phyloP scores from a whole-genome alignment of 2,329 filamentous ascomycete species.

The Fusarium sp. region DNA sequence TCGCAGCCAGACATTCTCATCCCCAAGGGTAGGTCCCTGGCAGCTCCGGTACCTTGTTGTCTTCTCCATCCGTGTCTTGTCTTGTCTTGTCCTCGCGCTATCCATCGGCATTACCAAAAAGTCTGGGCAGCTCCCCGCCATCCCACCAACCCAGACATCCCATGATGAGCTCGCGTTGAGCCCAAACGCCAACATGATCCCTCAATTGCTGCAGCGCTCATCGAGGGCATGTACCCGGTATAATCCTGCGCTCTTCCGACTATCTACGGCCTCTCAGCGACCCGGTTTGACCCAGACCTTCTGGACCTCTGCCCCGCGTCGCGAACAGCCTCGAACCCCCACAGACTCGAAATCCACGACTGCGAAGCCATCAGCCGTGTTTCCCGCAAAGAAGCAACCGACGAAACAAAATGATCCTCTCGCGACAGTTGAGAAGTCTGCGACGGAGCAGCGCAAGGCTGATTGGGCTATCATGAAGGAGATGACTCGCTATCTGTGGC shows the following conservation, averaged over 20 bases:
- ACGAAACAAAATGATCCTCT: constrained; percentile 50
- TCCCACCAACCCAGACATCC: constrained; percentile 37
- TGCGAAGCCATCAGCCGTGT: constrained; percentile 36
- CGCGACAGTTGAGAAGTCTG: constrained; percentile 60
- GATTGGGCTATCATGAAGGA: constrained; percentile 99
- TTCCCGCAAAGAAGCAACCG: constrained; percentile 38
- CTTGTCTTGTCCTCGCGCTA: constrained; percentile 21
- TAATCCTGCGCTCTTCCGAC: constrained; percentile 47
- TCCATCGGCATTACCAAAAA: constrained; percentile 8
- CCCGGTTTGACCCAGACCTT: constrained; percentile 48
- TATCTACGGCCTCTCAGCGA: constrained; percentile 47
- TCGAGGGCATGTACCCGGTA: constrained; percentile 51
- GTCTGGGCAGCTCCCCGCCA: constrained; percentile 41
- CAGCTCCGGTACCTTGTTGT: constrained; percentile 39
- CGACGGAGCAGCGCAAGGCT: constrained; percentile 91
- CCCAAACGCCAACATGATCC: constrained; percentile 52
- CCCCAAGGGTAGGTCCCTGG: constrained; percentile 17
- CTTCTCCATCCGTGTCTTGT: constrained; percentile 2
- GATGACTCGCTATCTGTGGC: constrained; percentile 97
- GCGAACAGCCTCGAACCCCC: constrained; percentile 44
- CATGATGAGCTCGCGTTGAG: constrained; percentile 47
- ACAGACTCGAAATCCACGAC: constrained; percentile 39
- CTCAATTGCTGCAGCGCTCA: constrained; percentile 52
- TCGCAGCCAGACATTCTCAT: constrained; percentile 17
- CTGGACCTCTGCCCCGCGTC: constrained; percentile 50